These are phyloP conservation scores for Phytophthora cactorum DNA, from an alignment of 352 stramenopile species.

Conservation along the genomic window DNA sequence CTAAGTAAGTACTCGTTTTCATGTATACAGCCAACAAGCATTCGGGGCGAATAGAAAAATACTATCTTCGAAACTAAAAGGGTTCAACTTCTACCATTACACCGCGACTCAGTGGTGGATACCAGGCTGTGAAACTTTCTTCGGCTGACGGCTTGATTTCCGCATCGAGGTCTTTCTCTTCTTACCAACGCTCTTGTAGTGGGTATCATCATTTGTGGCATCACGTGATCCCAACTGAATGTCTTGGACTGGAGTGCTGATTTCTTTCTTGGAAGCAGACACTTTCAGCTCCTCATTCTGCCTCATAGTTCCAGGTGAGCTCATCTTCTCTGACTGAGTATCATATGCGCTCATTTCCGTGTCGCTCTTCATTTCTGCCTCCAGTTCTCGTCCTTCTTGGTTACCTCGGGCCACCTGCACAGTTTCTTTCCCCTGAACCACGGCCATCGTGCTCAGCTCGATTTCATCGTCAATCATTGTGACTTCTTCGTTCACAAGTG, in stretches of 20 bases:
- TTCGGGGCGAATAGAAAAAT: slow-evolving; percentile 33
- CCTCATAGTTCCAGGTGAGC: neutral
- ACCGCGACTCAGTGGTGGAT: neutral
- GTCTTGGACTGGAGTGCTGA: slow-evolving; percentile 1
- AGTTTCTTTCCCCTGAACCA: slow-evolving; percentile 8
- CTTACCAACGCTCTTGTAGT: slow-evolving; percentile 8
- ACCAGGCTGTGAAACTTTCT: slow-evolving; percentile 11
- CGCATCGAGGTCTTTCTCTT: slow-evolving; percentile 21
- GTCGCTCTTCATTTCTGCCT: slow-evolving; percentile 4
- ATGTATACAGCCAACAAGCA: slow-evolving; percentile 5
- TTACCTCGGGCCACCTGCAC: neutral
- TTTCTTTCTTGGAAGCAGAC: slow-evolving; percentile 9
- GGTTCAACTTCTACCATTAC: slow-evolving; percentile 5
- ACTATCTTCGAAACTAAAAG: slow-evolving; percentile 37
- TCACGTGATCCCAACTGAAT: slow-evolving; percentile 5
- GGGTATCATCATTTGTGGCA: neutral
- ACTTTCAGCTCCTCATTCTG: neutral
- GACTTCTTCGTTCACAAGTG: slow-evolving; percentile 4
- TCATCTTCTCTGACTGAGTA: slow-evolving; percentile 2
- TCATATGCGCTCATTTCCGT: slow-evolving; percentile 8
- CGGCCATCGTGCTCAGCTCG: slow-evolving; percentile 3
- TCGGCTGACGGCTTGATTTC: slow-evolving; percentile 14
- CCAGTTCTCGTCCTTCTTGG: slow-evolving; percentile 1
- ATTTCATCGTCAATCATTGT: slow-evolving; percentile 12
- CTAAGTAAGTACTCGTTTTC: neutral